Percentiles rank a stretch among this genome's conserved stretches.
These are phyloP conservation scores for Chrysoporthe austroafricana DNA, from an alignment of 2,329 filamentous ascomycete species.

Conservation along the genomic window DNA sequence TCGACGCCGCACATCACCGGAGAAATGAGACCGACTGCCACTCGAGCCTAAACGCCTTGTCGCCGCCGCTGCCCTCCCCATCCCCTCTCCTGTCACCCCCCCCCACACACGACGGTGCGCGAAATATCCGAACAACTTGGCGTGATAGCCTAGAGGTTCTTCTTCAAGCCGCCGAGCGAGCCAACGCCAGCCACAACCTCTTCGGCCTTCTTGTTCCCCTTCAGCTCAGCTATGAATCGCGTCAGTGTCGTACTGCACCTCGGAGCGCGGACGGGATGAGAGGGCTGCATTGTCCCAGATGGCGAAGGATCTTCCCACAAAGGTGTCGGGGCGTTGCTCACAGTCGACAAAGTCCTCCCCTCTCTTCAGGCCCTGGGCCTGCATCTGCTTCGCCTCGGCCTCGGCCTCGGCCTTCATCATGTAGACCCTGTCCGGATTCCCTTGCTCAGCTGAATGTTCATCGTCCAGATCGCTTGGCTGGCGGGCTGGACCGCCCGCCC, in stretches of 20 bases:
- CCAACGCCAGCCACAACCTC: conserved; percentile 38
- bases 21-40: neutral
- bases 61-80: neutral
- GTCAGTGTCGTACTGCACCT: conserved; percentile 3
- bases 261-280: neutral
- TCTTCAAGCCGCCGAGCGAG: conserved; percentile 38
- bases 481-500: neutral
- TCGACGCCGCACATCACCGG: neutral
- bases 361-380: conserved; percentile 44
- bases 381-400: conserved; percentile 44
- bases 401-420: conserved; percentile 47
- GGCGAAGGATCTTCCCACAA: neutral
- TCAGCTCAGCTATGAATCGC: conserved; percentile 38
- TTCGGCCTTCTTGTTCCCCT: conserved; percentile 42
- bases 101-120: neutral
- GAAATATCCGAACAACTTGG: neutral
- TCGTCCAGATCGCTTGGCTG: neutral
- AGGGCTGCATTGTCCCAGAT: too few relatives aligned
- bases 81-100: neutral
- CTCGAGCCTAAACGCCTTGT: too few relatives aligned
- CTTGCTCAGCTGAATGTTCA: neutral
- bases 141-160: conserved; percentile 32
- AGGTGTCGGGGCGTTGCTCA: conserved; percentile 32
- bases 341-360: conserved; percentile 44
- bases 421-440: conserved; percentile 32